Evolutionary conservation across 169 alveolate species (phyloP).

Genomic region (Perkinsus olseni): DNA sequence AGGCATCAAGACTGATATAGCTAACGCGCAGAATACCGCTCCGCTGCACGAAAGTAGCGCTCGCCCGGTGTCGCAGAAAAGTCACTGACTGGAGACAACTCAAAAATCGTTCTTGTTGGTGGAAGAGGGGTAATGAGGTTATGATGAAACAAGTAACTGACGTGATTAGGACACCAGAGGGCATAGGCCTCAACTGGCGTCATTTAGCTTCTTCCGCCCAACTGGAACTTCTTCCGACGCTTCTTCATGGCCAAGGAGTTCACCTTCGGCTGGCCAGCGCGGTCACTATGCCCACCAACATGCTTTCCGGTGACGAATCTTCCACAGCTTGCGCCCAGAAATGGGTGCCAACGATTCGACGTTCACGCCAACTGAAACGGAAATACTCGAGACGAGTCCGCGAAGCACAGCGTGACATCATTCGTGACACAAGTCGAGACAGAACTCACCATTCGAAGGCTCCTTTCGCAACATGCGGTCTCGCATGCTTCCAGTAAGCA

Average conservation of each 20-base stretch:
- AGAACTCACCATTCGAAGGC: neutral
- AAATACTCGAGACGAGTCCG: no score
- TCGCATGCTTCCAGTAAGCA: neutral
- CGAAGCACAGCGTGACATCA: no score
- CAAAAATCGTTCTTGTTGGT: no score
- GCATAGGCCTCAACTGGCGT: neutral
- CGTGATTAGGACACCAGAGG: neutral
- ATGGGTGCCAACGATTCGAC: slow-evolving; percentile 5
- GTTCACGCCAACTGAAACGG: neutral
- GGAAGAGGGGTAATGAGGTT: no score
- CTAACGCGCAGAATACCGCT: neutral
- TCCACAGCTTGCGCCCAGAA: slow-evolving; percentile 12
- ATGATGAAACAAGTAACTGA: neutral
- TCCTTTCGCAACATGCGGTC: neutral
- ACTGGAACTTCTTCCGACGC: neutral
- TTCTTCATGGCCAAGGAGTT: neutral
- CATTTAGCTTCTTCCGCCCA: neutral
- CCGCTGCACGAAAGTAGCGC: neutral
- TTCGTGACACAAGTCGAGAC: no score
- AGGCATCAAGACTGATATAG: neutral
- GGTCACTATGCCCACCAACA: neutral
- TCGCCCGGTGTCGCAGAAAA: neutral
- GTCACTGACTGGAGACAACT: no score
- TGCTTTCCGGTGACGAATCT: slow-evolving; percentile 7
- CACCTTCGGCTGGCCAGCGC: neutral